Evolutionary conservation across 2,329 filamentous ascomycete species (phyloP).

Genomic region (Penicillium sp.): DNA sequence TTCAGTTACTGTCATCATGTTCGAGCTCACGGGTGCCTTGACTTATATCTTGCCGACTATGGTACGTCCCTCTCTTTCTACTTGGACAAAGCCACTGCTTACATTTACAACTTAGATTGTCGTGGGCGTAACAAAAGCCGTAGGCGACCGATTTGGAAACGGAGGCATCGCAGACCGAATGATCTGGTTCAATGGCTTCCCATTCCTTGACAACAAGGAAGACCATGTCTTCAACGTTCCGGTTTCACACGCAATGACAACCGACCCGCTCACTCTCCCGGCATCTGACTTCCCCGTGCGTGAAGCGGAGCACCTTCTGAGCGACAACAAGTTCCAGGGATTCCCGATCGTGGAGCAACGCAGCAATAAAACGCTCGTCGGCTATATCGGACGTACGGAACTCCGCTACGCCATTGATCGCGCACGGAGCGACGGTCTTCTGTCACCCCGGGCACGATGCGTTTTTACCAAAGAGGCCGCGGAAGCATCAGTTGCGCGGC

Average conservation of each 20-base stretch:
- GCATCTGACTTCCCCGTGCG: constrained; percentile 73
- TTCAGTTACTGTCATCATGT: constrained; percentile 98
- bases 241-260: constrained; percentile 87
- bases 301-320: constrained; percentile 76
- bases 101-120: constrained; percentile 66
- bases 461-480: constrained; percentile 66
- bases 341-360: constrained; percentile 86
- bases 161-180: constrained; percentile 96
- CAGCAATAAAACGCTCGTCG: constrained; percentile 72
- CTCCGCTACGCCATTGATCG: constrained; percentile 87
- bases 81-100: background rate
- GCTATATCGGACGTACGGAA: constrained; percentile 92
- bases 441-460: constrained; percentile 73
- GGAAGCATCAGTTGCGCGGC: constrained; percentile 37
- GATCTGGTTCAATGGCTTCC: constrained; percentile 98
- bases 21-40: constrained; percentile 93
- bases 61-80: constrained; percentile 49
- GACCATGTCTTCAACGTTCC: constrained; percentile 96
- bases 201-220: constrained; percentile 95
- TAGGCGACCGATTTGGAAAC: constrained; percentile 88
- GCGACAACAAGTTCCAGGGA: constrained; percentile 82
- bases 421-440: constrained; percentile 68
- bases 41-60: constrained; percentile 98
- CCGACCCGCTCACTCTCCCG: constrained; percentile 73
- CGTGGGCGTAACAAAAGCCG: constrained; percentile 92